Evolutionary conservation across 306 rosid genomes (phyloP), one percentile per base, ranked within the genome.

Genomic region (Trifolium fragiferum): DNA sequence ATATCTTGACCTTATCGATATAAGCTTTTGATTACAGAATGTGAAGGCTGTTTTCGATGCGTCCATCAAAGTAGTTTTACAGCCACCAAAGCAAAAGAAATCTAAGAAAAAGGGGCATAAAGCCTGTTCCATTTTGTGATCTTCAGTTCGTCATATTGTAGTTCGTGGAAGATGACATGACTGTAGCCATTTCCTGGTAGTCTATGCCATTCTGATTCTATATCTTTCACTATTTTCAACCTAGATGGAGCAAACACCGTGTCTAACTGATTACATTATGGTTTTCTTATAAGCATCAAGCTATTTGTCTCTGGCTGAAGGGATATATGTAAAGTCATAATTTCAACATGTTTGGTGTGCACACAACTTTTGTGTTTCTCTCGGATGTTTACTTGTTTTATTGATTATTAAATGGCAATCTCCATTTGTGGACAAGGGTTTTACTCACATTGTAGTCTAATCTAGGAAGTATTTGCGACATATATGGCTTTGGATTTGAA

Each of bases 41-140:
- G 97, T 91, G 83, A 93, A 91, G 82, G 97, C 96, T 15, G 97
- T 93, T 79, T 94, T 91, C 23, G 98, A 94, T 53, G 92, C 96
- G 2, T 96, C 98, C 55, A 91, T 94, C 74, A 90, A 94, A 83
- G 91, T 90, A 82, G 98, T 94, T 83, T 95, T 94, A 76, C 98
- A 87, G 84, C 98, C 98, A 1, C 93, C 98, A 27, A 91, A 87
- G 84, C 94, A 85, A 83, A 91, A 88, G 88, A 90, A 80, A 76
- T 87, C 82, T 86, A 90, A 87, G 89, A 84, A 91, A 70, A 94
- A 82, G 87, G 84, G 92, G n/a, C 91, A 91, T 38, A 91, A 75
- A 78, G 86, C 85, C 73, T 91, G 98, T 79, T 86, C 95, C 68
- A 88, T 94, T 73, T 73, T 94, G 86, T 94, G 91, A 94, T 78